These are phyloP conservation scores for Salicornia ramosissima DNA, from an alignment of 148 eudicot genomes.

Conservation along the genomic window DNA sequence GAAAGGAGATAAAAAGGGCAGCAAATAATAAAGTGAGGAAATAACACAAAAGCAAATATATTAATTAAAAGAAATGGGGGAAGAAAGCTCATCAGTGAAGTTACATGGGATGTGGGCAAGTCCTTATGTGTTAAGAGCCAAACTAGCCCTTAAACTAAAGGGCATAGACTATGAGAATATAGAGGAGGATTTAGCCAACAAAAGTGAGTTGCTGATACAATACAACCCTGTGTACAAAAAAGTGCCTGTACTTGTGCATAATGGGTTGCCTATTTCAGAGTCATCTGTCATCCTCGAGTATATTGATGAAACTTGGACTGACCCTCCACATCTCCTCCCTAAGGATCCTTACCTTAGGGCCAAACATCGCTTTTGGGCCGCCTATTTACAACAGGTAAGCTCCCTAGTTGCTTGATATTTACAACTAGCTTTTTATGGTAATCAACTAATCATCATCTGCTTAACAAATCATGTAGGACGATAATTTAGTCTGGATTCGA, in stretches of 20 bases:
- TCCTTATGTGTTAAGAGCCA: constrained; percentile 19
- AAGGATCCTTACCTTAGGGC: constrained; percentile 42
- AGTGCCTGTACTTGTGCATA: constrained; percentile 31
- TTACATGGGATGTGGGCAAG: constrained; percentile 31
- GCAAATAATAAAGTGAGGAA: too few species aligned
- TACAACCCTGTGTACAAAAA: constrained; percentile 31
- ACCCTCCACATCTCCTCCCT: constrained; percentile 34
- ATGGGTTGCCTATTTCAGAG: constrained; percentile 31
- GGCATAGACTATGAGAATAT: constrained; percentile 32
- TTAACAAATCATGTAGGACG: too few species aligned
- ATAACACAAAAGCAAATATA: too few species aligned
- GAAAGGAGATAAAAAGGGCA: too few species aligned
- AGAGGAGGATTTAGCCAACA: constrained; percentile 29
- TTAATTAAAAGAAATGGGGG: constrained; percentile 9
- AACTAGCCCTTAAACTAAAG: constrained; percentile 27
- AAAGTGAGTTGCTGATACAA: constrained; percentile 25
- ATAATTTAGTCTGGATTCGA: too few species aligned
- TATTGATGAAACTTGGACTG: constrained; percentile 43
- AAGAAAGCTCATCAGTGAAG: constrained; percentile 25
- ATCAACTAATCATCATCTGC: too few species aligned
- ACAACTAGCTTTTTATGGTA: too few species aligned
- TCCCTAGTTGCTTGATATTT: too few species aligned
- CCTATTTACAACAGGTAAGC: constrained; percentile 16
- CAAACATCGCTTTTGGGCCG: constrained; percentile 45
- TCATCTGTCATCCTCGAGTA: constrained; percentile 51